phyloP scores from a whole-genome alignment of 345 rosid genomes.

The Brassica carinata region DNA sequence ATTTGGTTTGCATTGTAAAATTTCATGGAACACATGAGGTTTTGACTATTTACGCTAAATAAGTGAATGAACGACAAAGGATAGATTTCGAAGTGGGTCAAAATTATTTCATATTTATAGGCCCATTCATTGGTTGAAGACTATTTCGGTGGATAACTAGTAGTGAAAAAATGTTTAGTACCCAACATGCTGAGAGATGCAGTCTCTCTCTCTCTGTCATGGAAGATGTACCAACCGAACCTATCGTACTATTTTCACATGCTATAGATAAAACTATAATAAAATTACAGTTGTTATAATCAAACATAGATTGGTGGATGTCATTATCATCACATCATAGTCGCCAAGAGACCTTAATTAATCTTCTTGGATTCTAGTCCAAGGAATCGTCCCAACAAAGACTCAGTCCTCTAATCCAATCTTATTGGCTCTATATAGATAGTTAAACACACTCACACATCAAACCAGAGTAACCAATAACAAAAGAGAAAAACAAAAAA shows the following conservation, averaged over 20 bases:
- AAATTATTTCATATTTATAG: too few species aligned
- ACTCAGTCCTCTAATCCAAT: constrained; percentile 10
- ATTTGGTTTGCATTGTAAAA: too few species aligned
- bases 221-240: too few species aligned
- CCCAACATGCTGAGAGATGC: too few species aligned
- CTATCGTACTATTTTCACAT: constrained; percentile 3
- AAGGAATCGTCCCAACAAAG: background rate
- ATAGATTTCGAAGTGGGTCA: too few species aligned
- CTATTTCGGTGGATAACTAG: too few species aligned
- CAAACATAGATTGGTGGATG: constrained; percentile 1
- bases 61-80: too few species aligned
- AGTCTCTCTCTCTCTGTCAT: too few species aligned
- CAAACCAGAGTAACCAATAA: background rate
- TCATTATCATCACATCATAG: constrained; percentile 31
- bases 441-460: background rate
- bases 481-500: background rate
- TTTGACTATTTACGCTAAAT: too few species aligned
- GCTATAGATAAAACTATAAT: background rate
- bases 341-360: constrained; percentile 17
- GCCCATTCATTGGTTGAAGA: too few species aligned
- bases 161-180: too few species aligned
- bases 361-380: constrained; percentile 15
- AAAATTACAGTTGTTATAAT: background rate
- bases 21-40: too few species aligned
- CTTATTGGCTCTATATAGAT: background rate